phyloP scores from a whole-genome alignment of 1,284 basidiomycete species.

The Salmacisia buchloeana region DNA sequence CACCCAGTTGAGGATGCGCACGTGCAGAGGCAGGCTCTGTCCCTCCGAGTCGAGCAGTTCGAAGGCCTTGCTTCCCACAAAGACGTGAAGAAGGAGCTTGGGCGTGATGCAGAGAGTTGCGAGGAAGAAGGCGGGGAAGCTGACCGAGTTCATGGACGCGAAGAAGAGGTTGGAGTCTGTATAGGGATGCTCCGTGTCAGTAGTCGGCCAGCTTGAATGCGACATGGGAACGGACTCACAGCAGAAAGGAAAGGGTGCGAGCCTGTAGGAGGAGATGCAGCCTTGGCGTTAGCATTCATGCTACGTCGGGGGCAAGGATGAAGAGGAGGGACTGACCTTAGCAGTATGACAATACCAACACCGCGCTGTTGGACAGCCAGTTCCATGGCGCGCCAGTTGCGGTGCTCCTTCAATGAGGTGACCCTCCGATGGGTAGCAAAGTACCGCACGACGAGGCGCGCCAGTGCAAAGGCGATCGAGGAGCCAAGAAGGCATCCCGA shows the following conservation, averaged over 20 bases:
- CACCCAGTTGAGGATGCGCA: background rate
- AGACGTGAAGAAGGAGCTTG: slow-evolving; percentile 45
- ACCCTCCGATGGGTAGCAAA: background rate
- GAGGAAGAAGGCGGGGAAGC: slow-evolving; percentile 27
- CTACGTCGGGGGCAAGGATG: background rate
- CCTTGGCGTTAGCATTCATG: background rate
- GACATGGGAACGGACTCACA: slow-evolving; percentile 7
- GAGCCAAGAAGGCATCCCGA: slow-evolving; percentile 33
- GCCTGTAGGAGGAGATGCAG: slow-evolving; percentile 16
- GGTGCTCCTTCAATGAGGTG: background rate
- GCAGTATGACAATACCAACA: slow-evolving; percentile 35
- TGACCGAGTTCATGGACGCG: slow-evolving; percentile 31
- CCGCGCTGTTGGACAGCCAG: slow-evolving; percentile 32
- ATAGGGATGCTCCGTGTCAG: background rate
- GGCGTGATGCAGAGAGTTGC: slow-evolving; percentile 40
- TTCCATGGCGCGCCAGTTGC: slow-evolving; percentile 26
- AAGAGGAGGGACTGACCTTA: slow-evolving; percentile 18
- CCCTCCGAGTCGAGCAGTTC: slow-evolving; percentile 30
- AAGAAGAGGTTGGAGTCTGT: slow-evolving; percentile 29
- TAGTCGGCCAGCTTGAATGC: background rate
- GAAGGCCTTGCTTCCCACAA: slow-evolving; percentile 37
- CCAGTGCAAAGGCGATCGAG: slow-evolving; percentile 22
- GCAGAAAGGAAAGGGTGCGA: slow-evolving; percentile 42
- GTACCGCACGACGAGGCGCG: slow-evolving; percentile 14
- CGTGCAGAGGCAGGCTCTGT: background rate